Evolutionary conservation across 345 rosid species (phyloP), one percentile per base, ranked within the genome.

Genomic region (Cardamine occulta): DNA sequence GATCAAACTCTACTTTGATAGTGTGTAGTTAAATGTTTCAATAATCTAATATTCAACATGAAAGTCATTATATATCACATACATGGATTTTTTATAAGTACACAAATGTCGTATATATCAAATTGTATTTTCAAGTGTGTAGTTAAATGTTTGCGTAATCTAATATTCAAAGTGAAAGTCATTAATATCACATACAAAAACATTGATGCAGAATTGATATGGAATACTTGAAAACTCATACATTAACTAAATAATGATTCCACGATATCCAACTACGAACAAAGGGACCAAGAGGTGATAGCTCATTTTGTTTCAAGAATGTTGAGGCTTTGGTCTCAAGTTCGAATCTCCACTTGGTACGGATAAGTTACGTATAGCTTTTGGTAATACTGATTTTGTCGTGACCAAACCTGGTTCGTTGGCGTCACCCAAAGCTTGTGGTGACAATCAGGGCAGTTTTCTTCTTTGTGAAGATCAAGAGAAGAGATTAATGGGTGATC

Each of bases 361-460:
- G 10, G 39, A 34, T 8, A 9, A 8, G 9, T 9, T 37, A 37
- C 12, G 40, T 37, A 9, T 37, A 37, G 40, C 40, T 37, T 34
- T 8, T 34, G 39, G 39, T 34, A 34, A 34, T 34, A 8, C 10
- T 37, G 17, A 21, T 11, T 26, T 17, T n/a, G 3, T 53, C 7
- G 4, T 54, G 47, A 56, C 8, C 55, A 67, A 56, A 67, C 74
- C 79, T 75, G 18, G 79, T 75, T 62, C 74, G 19, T 67, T 1
- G 37, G 74, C 52, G 44, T 75, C 79, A 59, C 74, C 68, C 19
- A 75, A 49, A 53, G 68, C 68, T 24, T 24, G 26, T 24, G 26
- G 73, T 74, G 23, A 74, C 60, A 66, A 74, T 66, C 60, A 74
- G 78, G 79, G 53, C 79, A 74, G n/a, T 39, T 74, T 49, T 66